Conservation (phyloP, 1,284 basidiomycete species). For the Quambalaria eucalypti region DNA sequence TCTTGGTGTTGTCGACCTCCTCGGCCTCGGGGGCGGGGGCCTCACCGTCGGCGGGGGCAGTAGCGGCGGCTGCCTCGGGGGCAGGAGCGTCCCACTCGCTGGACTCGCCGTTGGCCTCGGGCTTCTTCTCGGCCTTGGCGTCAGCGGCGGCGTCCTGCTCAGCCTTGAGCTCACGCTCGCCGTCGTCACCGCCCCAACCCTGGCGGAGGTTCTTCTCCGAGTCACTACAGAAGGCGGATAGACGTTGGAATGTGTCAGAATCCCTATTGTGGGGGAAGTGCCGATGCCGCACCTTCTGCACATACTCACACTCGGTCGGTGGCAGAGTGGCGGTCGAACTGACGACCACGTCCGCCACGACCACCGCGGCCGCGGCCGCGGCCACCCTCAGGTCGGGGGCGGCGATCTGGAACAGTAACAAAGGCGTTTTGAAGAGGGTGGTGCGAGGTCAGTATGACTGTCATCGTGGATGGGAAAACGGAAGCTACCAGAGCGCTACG, state of each 20-base stretch:
- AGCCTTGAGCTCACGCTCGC: constrained; percentile 63
- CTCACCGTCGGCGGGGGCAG: constrained; percentile 49
- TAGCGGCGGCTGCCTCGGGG: constrained; percentile 41
- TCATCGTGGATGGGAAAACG: background rate
- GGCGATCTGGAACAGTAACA: background rate
- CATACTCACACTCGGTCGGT: constrained; percentile 56
- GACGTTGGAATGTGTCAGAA: background rate
- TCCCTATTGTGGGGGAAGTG: no score
- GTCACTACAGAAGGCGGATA: constrained; percentile 54
- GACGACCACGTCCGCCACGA: constrained; percentile 59
- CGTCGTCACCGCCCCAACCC: constrained; percentile 83
- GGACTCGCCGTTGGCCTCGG: constrained; percentile 34
- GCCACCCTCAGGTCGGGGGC: constrained; percentile 33
- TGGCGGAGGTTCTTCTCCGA: constrained; percentile 83
- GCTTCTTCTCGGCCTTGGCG: constrained; percentile 35
- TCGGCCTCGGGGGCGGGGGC: constrained; percentile 51
- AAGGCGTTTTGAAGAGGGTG: background rate
- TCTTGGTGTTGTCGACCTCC: constrained; percentile 86
- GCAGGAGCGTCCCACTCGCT: constrained; percentile 29
- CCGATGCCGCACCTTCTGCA: background rate
- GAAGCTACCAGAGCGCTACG: no score
- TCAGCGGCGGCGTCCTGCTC: constrained; percentile 59
- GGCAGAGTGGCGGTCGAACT: constrained; percentile 69
- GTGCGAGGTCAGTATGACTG: background rate
- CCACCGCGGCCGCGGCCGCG: constrained; percentile 49